Evolutionary conservation across 805 yeast genomes (phyloP), one percentile per base, ranked within the genome.

Genomic region (Blastobotrys peoriensis): DNA sequence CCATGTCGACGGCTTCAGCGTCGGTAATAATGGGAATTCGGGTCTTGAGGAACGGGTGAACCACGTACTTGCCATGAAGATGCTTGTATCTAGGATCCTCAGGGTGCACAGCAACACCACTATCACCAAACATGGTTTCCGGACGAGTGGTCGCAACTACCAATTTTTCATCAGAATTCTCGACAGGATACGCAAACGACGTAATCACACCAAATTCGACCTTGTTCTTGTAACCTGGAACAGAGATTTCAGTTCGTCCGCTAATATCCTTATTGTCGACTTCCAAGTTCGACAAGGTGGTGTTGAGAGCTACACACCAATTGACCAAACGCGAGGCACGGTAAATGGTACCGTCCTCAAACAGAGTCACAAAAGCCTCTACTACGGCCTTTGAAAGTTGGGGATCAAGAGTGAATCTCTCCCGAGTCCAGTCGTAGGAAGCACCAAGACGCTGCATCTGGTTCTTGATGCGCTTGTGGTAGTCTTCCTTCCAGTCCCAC

Each of bases 121-220:
- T 88, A 69, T 93, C 98, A 74, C 98, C 98, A 60, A 93, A 91
- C 55, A 93, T 69, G 48, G 98, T 93, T 71, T 93, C 98, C 36
- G 98, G 98, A 79, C 98, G 91, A 34, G 98, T 93, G 41, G 98
- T 93, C 28, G 98, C 98, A 53, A 93, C 95, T 46, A 91, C 73
- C 43, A 93, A 61, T 66, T 75, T 83, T 69, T 93, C 98, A 52
- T 84, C 91, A 13, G 89, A 79, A 39, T 72, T 85, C 48, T 83
- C 91, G 49, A 93, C 88, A 49, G 79, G 84, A 65, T 93, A 93
- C 17, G 96, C 94, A 64, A 87, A 87, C 18, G 95, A 86, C n/a
- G 98, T 93, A 62, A 93, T 73, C 16, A 86, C 95, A 75, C 98
- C 98, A 67, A 93, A 91, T 68, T 93, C 98, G 49, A 93, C 79